Evolutionary conservation across 2,329 filamentous ascomycete genomes (phyloP).

Genomic region (Talaromyces amestolkiae): DNA sequence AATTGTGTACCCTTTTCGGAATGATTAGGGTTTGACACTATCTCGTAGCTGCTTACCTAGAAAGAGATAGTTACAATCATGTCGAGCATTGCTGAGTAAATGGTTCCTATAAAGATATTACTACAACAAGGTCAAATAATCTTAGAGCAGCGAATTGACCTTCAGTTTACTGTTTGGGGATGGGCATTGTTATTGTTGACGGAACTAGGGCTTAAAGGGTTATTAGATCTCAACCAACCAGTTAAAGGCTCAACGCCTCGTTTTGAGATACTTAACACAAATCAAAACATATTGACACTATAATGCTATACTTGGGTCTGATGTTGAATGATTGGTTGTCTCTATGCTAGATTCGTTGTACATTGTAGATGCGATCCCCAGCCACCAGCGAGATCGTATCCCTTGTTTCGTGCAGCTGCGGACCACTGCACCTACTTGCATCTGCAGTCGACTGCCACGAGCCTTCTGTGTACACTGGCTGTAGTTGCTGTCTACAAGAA

Average conservation of each 20-base stretch:
- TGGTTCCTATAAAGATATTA: no score
- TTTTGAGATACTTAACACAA: no score
- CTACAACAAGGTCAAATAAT: no score
- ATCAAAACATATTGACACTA: no score
- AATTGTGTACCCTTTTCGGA: not conserved
- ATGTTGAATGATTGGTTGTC: not conserved
- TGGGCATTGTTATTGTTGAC: not conserved
- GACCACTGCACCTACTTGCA: not conserved
- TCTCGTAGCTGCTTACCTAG: no score
- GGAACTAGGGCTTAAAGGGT: not conserved
- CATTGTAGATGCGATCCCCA: not conserved
- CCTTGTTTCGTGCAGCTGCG: conserved; percentile 12
- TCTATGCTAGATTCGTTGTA: not conserved
- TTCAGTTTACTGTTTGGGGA: not conserved
- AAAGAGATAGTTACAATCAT: no score
- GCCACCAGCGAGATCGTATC: conserved; percentile 11
- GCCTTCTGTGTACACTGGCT: not conserved
- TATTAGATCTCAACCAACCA: no score
- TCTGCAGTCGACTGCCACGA: not conserved
- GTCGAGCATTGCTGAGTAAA: no score
- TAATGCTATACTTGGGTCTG: not conserved
- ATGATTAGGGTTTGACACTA: not conserved
- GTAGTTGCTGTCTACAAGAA: not conserved
- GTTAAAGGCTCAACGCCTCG: no score
- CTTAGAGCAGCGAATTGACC: not conserved